A percentile compares a stretch with the other conserved stretches of the same genome.
Conservation (phyloP, 2,329 filamentous ascomycete genomes). For the Camptophora hylomeconis region DNA sequence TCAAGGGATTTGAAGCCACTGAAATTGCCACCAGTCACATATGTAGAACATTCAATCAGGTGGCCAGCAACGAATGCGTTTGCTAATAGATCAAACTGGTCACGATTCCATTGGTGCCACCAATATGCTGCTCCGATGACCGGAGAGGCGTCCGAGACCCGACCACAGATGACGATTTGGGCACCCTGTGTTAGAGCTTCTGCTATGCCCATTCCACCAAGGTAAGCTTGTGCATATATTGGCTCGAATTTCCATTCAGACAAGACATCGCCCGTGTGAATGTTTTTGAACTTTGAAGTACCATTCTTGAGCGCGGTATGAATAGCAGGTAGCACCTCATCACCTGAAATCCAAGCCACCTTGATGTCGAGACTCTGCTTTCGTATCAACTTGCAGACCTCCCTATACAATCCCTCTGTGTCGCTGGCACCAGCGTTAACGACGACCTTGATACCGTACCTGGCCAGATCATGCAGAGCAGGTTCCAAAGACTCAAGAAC, state of each 20-base stretch:
- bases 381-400: slow-evolving; percentile 25
- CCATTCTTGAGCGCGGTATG: slow-evolving; percentile 21
- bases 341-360: slow-evolving; percentile 37
- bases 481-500: slow-evolving; percentile 37
- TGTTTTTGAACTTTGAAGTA: slow-evolving; percentile 26
- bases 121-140: slow-evolving; percentile 30
- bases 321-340: slow-evolving; percentile 28
- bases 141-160: slow-evolving; percentile 32
- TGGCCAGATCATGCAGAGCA: slow-evolving; percentile 27
- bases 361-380: slow-evolving; percentile 29
- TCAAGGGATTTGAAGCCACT: slow-evolving; percentile 28
- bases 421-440: slow-evolving; percentile 33
- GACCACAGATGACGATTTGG: slow-evolving; percentile 32
- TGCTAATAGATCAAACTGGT: slow-evolving; percentile 26
- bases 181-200: slow-evolving; percentile 27
- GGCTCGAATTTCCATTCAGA: slow-evolving; percentile 26
- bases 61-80: slow-evolving; percentile 28
- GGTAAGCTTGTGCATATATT: slow-evolving; percentile 22
- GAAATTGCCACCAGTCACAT: slow-evolving; percentile 32
- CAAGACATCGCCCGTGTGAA: slow-evolving; percentile 25
- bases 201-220: slow-evolving; percentile 28
- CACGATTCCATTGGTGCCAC: slow-evolving; percentile 30
- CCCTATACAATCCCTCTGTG: slow-evolving; percentile 27
- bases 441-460: slow-evolving; percentile 29
- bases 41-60: slow-evolving; percentile 28